A percentile compares a stretch with the other conserved stretches of the same genome.
phyloP scores from a whole-genome alignment of 2,329 filamentous ascomycete species.

The Colletotrichum tanaceti region DNA sequence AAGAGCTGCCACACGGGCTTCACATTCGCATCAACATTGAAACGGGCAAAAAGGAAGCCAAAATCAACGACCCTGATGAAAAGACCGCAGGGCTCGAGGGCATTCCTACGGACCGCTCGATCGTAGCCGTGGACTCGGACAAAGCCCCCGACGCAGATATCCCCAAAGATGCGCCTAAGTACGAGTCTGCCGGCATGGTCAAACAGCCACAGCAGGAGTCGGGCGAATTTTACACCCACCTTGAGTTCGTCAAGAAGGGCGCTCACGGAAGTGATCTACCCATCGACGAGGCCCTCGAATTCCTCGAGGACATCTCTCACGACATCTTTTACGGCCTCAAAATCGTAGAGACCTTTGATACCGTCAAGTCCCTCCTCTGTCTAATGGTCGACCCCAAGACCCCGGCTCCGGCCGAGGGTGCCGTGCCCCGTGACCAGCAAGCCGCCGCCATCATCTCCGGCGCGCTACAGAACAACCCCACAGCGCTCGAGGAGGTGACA shows the following conservation, averaged over 20 bases:
- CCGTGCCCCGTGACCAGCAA: conserved; percentile 58
- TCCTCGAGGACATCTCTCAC: conserved; percentile 72
- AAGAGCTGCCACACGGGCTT: conserved; percentile 72
- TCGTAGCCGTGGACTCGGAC: conserved; percentile 67
- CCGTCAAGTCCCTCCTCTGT: conserved; percentile 67
- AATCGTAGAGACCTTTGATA: conserved; percentile 66
- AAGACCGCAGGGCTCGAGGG: conserved; percentile 59
- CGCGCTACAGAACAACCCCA: conserved; percentile 73
- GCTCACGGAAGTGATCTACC: conserved; percentile 45
- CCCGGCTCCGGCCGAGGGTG: conserved; percentile 42
- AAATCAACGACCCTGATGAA: conserved; percentile 71
- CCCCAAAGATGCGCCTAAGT: conserved; percentile 64
- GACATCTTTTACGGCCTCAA: conserved; percentile 77
- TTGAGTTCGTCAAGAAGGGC: conserved; percentile 43
- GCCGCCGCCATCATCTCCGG: conserved; percentile 69
- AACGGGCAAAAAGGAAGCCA: conserved; percentile 73
- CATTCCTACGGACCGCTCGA: conserved; percentile 63
- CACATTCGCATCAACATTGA: conserved; percentile 74
- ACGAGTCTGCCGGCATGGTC: conserved; percentile 68
- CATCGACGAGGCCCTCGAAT: conserved; percentile 64
- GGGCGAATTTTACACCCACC: conserved; percentile 40
- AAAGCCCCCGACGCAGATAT: conserved; percentile 50
- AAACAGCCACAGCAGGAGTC: conserved; percentile 60
- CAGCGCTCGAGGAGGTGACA: conserved; percentile 65
- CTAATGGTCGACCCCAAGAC: conserved; percentile 56